These are phyloP conservation scores for Helotiales sp. DNA, from an alignment of 2,329 filamentous ascomycete genomes.

Conservation along the genomic window DNA sequence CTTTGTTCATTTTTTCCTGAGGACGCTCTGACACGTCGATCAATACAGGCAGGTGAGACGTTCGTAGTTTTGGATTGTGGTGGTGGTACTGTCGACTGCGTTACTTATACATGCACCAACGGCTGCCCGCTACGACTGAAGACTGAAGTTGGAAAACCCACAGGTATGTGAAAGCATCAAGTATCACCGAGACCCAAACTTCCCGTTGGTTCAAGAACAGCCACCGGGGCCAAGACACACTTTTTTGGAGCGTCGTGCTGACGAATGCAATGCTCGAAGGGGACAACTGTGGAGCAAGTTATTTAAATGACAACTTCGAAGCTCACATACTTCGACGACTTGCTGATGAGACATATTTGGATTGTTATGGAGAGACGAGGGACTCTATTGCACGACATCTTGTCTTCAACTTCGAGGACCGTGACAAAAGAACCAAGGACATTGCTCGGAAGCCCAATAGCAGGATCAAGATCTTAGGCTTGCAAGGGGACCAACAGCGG, in stretches of 20 bases:
- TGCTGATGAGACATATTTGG: slow-evolving; percentile 13
- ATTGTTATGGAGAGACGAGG: slow-evolving; percentile 9
- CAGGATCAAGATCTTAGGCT: slow-evolving; percentile 12
- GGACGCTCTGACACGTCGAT: not conserved
- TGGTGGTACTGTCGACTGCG: slow-evolving; percentile 33
- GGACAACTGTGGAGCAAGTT: slow-evolving; percentile 19
- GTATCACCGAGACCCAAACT: too few species aligned
- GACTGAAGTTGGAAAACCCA: slow-evolving; percentile 19
- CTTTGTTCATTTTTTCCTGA: not conserved
- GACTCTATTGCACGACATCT: slow-evolving; percentile 7
- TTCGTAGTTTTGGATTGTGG: slow-evolving; percentile 31
- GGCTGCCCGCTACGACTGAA: slow-evolving; percentile 28
- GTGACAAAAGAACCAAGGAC: slow-evolving; percentile 13
- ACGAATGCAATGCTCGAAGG: not conserved
- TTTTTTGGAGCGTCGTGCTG: not conserved
- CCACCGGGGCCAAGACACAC: too few species aligned
- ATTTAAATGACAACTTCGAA: slow-evolving; percentile 20
- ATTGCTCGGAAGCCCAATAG: not conserved
- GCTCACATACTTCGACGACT: slow-evolving; percentile 7
- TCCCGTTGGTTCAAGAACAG: too few species aligned
- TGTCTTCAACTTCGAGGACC: slow-evolving; percentile 16
- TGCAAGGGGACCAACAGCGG: slow-evolving; percentile 11
- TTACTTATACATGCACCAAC: slow-evolving; percentile 31
- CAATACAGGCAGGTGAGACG: slow-evolving; percentile 5
- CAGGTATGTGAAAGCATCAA: too few species aligned